phyloP scores from a whole-genome alignment of 129 eudicot species.

The Chrysanthemum makinoi region DNA sequence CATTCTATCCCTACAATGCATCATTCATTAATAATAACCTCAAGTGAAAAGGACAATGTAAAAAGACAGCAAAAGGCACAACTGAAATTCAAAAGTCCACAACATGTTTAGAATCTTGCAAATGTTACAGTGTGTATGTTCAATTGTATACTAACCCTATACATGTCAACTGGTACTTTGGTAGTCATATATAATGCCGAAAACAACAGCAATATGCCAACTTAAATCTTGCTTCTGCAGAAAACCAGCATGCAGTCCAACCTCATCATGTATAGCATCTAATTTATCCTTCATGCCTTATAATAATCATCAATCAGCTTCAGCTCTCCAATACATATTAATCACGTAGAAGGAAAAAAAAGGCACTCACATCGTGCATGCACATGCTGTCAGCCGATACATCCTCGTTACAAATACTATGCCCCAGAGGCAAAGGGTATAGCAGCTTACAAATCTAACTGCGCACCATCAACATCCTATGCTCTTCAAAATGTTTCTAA shows the following conservation, averaged over 20 bases:
- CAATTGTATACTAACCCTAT: not conserved
- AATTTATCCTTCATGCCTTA: constrained; percentile 4
- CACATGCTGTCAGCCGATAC: too few relatives aligned
- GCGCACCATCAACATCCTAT: constrained; percentile 54
- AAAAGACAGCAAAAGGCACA: not conserved
- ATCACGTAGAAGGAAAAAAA: not conserved
- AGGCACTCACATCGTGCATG: not conserved
- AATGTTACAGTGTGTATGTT: constrained; percentile 17
- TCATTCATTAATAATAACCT: not conserved
- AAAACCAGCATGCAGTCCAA: constrained; percentile 4
- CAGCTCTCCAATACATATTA: not conserved
- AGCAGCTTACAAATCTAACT: constrained; percentile 15
- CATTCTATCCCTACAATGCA: not conserved
- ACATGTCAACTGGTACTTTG: not conserved
- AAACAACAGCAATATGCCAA: constrained; percentile 8
- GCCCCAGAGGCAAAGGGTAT: not conserved
- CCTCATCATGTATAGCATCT: constrained; percentile 1
- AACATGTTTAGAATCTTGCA: constrained; percentile 21
- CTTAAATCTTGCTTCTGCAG: not conserved
- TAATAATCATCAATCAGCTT: not conserved
- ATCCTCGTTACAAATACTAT: not conserved
- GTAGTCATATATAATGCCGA: not conserved
- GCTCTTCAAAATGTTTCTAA: constrained; percentile 55
- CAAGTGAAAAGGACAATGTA: constrained; percentile 3
- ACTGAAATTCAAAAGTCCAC: constrained; percentile 6